Evolutionary conservation across 2,329 filamentous ascomycete genomes (phyloP).

Genomic region (Nothophoma quercina): DNA sequence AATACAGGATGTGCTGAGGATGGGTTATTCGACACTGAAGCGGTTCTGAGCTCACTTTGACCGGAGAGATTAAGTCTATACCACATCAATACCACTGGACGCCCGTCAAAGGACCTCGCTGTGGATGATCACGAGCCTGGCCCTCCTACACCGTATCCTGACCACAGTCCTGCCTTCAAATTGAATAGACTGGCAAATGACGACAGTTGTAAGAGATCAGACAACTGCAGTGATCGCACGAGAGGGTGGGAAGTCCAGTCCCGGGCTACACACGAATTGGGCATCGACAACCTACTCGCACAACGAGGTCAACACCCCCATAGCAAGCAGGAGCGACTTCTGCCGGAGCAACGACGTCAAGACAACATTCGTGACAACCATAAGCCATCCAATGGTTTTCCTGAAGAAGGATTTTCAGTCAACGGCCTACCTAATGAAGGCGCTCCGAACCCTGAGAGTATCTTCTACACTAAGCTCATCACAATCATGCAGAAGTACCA

Average conservation of each 20-base stretch:
- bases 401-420: neutral
- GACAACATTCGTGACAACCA: neutral
- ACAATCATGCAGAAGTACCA: neutral
- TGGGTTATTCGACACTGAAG: neutral
- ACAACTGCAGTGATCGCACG: neutral
- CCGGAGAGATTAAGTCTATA: slow-evolving; percentile 7
- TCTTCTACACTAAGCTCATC: slow-evolving; percentile 5
- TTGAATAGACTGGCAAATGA: neutral
- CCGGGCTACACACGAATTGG: neutral
- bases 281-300: neutral
- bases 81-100: neutral
- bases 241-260: slow-evolving; percentile 4
- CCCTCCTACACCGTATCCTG: neutral
- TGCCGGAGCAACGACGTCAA: neutral
- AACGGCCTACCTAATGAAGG: neutral
- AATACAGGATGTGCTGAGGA: neutral
- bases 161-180: neutral
- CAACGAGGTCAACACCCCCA: neutral
- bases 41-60: neutral
- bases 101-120: neutral
- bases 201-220: neutral
- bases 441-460: neutral
- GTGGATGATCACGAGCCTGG: neutral
- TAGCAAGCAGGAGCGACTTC: neutral
- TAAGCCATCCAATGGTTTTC: neutral